phyloP scores from a whole-genome alignment of 192 early-diverging fungal genomes.

The Entomortierella beljakovae region DNA sequence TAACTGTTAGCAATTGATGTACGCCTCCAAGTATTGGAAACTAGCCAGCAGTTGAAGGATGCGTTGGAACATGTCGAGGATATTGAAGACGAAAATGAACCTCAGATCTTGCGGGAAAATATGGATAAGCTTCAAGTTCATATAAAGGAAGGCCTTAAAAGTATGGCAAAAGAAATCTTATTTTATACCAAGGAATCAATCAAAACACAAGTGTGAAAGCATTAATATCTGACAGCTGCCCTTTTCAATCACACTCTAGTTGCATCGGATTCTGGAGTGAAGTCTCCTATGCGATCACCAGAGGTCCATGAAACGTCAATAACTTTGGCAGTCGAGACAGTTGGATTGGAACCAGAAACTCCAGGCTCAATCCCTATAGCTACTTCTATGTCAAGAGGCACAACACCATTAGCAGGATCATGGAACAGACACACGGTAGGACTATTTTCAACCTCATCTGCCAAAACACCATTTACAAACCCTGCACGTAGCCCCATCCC shows the following conservation, averaged over 20 bases:
- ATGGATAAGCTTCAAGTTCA: constrained; percentile 41
- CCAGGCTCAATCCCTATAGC: constrained; percentile 1
- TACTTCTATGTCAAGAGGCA: constrained; percentile 1
- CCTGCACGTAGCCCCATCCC: constrained; percentile 5
- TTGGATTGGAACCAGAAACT: background rate
- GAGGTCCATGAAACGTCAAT: background rate
- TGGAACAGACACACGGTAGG: constrained; percentile 33
- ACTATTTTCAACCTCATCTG: constrained; percentile 41
- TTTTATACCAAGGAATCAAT: too few relatives aligned
- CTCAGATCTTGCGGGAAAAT: constrained; percentile 25
- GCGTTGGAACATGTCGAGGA: constrained; percentile 45
- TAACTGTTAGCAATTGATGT: constrained; percentile 7
- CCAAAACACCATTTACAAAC: constrained; percentile 38
- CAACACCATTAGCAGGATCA: constrained; percentile 32
- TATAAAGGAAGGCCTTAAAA: constrained; percentile 26
- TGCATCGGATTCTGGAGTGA: constrained; percentile 4
- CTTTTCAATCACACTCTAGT: constrained; percentile 2
- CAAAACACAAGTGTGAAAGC: background rate
- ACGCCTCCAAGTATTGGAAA: constrained; percentile 24
- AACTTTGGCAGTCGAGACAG: background rate
- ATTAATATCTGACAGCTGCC: background rate
- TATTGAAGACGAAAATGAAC: constrained; percentile 48
- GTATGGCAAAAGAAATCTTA: background rate
- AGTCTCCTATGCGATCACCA: background rate
- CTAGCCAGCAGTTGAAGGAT: constrained; percentile 20